Evolutionary conservation across 768 basidiomycete species (phyloP).

Genomic region (Boletus vermiculosoides): DNA sequence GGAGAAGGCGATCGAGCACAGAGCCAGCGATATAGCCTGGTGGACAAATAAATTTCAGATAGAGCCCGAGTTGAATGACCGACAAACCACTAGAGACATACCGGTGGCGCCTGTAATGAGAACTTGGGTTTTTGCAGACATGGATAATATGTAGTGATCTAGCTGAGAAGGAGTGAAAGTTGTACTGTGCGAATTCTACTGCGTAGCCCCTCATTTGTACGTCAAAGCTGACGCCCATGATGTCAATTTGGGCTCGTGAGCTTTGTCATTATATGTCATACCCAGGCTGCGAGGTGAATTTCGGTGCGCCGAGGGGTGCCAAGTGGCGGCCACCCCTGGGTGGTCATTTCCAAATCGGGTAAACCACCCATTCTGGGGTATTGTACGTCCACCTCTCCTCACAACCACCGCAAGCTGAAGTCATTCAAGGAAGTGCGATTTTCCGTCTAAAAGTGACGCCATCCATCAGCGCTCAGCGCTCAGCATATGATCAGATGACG

Average conservation of each 20-base stretch:
- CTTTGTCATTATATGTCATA: no score
- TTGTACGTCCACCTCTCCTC: no score
- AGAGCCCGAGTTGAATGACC: neutral
- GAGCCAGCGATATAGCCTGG: slow-evolving; percentile 37
- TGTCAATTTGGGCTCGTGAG: neutral
- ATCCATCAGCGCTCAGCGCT: no score
- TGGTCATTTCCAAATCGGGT: no score
- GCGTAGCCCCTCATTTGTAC: slow-evolving; percentile 7
- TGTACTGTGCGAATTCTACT: neutral
- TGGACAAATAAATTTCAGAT: neutral
- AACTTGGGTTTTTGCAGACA: slow-evolving; percentile 22
- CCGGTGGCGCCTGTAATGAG: slow-evolving; percentile 25
- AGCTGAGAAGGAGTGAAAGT: neutral
- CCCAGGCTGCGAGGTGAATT: no score
- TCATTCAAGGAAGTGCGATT: no score
- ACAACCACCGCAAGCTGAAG: no score
- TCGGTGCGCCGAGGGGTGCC: no score
- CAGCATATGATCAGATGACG: no score
- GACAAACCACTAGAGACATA: neutral
- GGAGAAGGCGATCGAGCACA: slow-evolving; percentile 32
- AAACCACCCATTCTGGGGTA: no score
- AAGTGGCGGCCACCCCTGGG: no score
- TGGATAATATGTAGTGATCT: neutral
- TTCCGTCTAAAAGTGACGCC: no score
- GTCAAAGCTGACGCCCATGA: neutral